These are phyloP conservation scores for Ustilago vetiveriae DNA, from an alignment of 1,284 basidiomycete species.

Conservation along the genomic window DNA sequence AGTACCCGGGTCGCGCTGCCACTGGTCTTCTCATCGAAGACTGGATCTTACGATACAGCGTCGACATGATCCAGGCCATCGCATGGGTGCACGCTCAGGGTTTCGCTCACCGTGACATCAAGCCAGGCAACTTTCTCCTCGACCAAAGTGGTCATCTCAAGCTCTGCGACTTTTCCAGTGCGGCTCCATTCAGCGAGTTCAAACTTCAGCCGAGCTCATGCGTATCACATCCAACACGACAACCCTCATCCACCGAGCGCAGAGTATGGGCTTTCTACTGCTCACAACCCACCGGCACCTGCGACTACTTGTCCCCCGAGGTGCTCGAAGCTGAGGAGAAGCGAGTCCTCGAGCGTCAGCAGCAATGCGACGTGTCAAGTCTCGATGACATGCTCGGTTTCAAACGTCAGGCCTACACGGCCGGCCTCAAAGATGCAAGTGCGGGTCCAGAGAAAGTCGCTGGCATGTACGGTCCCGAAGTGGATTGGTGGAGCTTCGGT, in stretches of 20 bases:
- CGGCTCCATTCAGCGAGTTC: constrained; percentile 62
- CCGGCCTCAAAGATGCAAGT: background rate
- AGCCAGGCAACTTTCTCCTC: constrained; percentile 65
- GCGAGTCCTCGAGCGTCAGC: constrained; percentile 46
- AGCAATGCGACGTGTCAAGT: constrained; percentile 19
- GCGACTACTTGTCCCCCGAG: constrained; percentile 66
- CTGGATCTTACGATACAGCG: constrained; percentile 57
- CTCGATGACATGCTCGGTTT: constrained; percentile 31
- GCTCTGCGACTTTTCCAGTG: constrained; percentile 65
- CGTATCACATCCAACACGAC: background rate
- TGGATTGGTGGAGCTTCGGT: constrained; percentile 67
- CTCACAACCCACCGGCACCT: constrained; percentile 61
- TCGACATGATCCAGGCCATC: constrained; percentile 64
- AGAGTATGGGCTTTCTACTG: constrained; percentile 60
- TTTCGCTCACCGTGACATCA: constrained; percentile 65
- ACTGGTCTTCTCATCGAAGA: constrained; percentile 55
- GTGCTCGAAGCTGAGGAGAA: constrained; percentile 60
- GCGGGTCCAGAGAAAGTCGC: constrained; percentile 18
- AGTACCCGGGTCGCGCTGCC: constrained; percentile 52
- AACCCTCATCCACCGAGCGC: constrained; percentile 16
- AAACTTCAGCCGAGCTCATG: background rate
- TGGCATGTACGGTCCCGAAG: constrained; percentile 63
- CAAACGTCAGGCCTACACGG: background rate
- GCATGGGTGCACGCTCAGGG: constrained; percentile 60
- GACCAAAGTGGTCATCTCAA: constrained; percentile 61